phyloP scores from a whole-genome alignment of 1,284 basidiomycete genomes.

The Porphyrellus sp. region DNA sequence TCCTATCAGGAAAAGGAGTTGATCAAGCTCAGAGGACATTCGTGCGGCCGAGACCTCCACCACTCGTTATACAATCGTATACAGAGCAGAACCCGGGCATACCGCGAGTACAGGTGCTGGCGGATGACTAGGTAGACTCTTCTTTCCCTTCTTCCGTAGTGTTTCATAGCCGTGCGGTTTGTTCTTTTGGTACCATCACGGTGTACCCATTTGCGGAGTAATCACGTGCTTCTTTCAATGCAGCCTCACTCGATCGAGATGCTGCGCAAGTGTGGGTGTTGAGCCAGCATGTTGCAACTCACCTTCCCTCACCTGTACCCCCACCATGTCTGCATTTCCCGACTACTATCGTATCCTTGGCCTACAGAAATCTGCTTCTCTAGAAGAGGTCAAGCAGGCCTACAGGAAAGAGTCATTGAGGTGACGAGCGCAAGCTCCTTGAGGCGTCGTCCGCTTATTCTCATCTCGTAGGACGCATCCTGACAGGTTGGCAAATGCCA shows the following conservation, averaged over 20 bases:
- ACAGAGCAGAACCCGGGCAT: constrained; percentile 5
- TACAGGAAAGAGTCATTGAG: constrained; percentile 82
- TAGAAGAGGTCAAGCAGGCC: constrained; percentile 74
- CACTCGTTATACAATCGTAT: constrained; percentile 26
- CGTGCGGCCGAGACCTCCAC: constrained; percentile 46
- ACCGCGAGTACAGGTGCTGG: constrained; percentile 19
- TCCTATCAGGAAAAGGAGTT: constrained; percentile 27
- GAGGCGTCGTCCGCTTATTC: constrained; percentile 6
- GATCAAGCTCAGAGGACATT: constrained; percentile 37
- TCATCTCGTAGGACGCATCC: constrained; percentile 72
- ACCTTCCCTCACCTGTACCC: constrained; percentile 8
- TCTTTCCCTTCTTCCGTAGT: neutral
- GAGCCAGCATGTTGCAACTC: constrained; percentile 11
- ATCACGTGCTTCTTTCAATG: constrained; percentile 3
- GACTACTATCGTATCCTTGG: constrained; percentile 73
- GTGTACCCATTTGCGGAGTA: too few species aligned
- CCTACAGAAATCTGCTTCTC: constrained; percentile 55
- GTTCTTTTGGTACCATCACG: neutral
- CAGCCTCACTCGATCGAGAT: constrained; percentile 9
- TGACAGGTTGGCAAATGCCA: constrained; percentile 79
- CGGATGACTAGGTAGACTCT: constrained; percentile 16
- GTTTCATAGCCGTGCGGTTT: constrained; percentile 8
- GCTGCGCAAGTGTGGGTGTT: neutral
- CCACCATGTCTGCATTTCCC: constrained; percentile 60
- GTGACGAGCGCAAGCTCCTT: constrained; percentile 27